phyloP scores from a whole-genome alignment of 352 stramenopile species.

The Blastocystis sp. region DNA sequence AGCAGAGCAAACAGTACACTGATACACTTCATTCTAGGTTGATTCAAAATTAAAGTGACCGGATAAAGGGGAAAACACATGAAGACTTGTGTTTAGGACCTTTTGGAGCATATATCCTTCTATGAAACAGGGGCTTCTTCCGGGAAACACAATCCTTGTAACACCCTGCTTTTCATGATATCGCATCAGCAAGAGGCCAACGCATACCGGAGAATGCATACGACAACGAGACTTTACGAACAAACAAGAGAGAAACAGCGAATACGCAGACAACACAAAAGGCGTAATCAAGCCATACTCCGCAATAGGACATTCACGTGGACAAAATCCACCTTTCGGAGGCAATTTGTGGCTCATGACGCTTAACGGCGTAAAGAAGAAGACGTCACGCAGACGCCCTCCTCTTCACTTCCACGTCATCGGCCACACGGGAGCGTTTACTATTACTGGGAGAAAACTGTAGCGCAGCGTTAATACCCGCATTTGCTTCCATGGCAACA shows the following conservation, averaged over 20 bases:
- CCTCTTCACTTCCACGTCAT: no score
- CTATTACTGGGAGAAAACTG: no score
- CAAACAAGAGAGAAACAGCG: background rate
- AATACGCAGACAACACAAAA: background rate
- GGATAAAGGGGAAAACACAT: background rate
- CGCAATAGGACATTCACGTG: no score
- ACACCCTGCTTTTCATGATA: background rate
- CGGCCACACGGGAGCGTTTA: no score
- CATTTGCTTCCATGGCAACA: no score
- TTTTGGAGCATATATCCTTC: background rate
- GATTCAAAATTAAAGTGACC: background rate
- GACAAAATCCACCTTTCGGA: no score
- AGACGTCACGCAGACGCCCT: no score
- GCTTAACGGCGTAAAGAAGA: no score
- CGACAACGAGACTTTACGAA: background rate
- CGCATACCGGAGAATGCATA: background rate
- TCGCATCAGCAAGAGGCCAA: background rate
- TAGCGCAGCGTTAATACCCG: no score
- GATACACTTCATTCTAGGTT: background rate
- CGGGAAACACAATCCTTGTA: background rate
- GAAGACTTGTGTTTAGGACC: constrained; percentile 19
- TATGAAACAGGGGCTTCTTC: background rate
- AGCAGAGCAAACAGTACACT: constrained; percentile 11
- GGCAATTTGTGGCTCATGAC: no score
- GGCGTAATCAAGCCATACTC: no score